Percentiles rank a stretch among this genome's conserved stretches.
Evolutionary conservation across 495 filamentous ascomycete genomes (phyloP).

Genomic region (Xylaria palmicola): DNA sequence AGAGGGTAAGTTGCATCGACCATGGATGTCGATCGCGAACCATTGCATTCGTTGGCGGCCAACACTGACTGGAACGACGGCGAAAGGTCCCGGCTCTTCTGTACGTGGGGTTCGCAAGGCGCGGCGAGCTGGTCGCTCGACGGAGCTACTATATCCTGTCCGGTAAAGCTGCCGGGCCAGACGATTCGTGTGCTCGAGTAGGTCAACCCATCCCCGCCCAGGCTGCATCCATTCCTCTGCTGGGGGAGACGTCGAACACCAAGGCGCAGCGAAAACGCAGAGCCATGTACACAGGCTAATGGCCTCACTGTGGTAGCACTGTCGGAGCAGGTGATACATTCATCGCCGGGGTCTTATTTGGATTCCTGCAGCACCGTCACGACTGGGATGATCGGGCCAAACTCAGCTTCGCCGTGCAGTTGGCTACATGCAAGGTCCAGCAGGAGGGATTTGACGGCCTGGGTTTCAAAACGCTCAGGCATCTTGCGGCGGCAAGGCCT

Average conservation of each 20-base stretch:
- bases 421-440: slow-evolving; percentile 67
- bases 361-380: slow-evolving; percentile 48
- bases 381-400: slow-evolving; percentile 53
- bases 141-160: slow-evolving; percentile 40
- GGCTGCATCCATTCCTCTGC: slow-evolving; percentile 1
- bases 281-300: slow-evolving; percentile 21
- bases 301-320: slow-evolving; percentile 46
- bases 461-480: slow-evolving; percentile 28
- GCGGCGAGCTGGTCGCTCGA: slow-evolving; percentile 47
- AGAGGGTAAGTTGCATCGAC: slow-evolving; percentile 44
- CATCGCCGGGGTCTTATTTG: slow-evolving; percentile 68
- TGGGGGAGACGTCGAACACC: neutral
- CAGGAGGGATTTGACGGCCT: slow-evolving; percentile 65
- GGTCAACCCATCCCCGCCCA: slow-evolving; percentile 34
- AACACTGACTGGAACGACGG: slow-evolving; percentile 25
- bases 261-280: slow-evolving; percentile 5
- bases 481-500: slow-evolving; percentile 21
- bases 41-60: slow-evolving; percentile 21
- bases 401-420: slow-evolving; percentile 61
- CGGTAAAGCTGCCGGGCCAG: slow-evolving; percentile 42
- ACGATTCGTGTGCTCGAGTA: slow-evolving; percentile 60
- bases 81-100: slow-evolving; percentile 56
- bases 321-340: slow-evolving; percentile 76
- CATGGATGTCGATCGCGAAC: slow-evolving; percentile 14
- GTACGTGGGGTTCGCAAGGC: slow-evolving; percentile 68